Conservation (phyloP, 2,329 filamentous ascomycete species). For the Paracoccidioides brasiliensis region DNA sequence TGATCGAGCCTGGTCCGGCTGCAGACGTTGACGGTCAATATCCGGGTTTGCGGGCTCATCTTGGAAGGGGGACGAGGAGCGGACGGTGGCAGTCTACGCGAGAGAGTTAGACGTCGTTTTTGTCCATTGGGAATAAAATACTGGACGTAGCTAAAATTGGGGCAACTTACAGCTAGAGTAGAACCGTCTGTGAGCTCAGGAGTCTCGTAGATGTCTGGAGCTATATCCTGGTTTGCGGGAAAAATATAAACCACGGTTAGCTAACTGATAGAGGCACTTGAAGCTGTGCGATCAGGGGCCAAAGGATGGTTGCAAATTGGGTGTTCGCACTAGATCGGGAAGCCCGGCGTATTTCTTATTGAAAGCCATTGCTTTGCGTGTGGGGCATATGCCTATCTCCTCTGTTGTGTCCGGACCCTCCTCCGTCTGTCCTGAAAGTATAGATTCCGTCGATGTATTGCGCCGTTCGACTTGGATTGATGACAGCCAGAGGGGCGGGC, state of each 20-base stretch:
- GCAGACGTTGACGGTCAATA: conserved; percentile 64
- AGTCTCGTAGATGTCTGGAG: conserved; percentile 93
- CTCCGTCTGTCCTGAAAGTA: not conserved
- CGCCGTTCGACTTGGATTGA: not conserved
- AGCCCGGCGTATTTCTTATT: conserved; percentile 72
- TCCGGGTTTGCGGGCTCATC: conserved; percentile 44
- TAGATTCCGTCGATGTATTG: not conserved
- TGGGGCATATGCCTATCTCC: conserved; percentile 8
- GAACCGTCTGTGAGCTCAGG: conserved; percentile 83
- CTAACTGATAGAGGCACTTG: conserved; percentile 9
- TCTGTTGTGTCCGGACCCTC: conserved; percentile 3
- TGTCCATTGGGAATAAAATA: not conserved
- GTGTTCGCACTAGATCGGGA: conserved; percentile 54
- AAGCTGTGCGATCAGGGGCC: conserved; percentile 2
- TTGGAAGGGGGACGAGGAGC: conserved; percentile 45
- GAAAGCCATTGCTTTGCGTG: conserved; percentile 47
- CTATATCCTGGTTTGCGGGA: conserved; percentile 54
- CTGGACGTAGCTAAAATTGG: conserved; percentile 7
- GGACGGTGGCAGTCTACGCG: conserved; percentile 44
- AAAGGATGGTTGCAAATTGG: not conserved
- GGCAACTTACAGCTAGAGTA: conserved; percentile 55
- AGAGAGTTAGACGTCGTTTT: conserved; percentile 39
- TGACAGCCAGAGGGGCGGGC: too few species aligned
- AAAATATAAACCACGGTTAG: not conserved
- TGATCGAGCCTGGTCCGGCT: conserved; percentile 64